Conservation (phyloP, 2,329 filamentous ascomycete genomes). For the Alternaria panax region DNA sequence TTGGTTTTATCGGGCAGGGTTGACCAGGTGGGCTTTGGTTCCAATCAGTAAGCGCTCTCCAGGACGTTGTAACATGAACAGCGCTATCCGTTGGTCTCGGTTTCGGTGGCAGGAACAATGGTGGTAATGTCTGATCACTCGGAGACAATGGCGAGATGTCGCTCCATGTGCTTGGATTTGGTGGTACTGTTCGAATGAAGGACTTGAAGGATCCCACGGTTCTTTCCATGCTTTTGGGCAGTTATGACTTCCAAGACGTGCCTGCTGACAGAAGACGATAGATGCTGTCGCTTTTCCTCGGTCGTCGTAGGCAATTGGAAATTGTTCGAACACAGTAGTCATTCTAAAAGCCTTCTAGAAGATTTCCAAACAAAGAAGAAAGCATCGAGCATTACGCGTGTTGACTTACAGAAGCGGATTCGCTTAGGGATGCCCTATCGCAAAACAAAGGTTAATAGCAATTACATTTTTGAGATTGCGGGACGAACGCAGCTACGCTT, state of each 20-base stretch:
- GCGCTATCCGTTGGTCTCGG: constrained; percentile 4
- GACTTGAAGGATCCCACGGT: constrained; percentile 45
- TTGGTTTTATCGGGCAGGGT: constrained; percentile 7
- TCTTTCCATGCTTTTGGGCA: constrained; percentile 44
- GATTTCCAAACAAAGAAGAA: constrained; percentile 40
- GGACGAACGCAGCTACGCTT: constrained; percentile 2
- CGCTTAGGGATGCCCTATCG: constrained; percentile 14
- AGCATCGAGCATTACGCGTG: constrained; percentile 29
- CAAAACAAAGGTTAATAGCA: constrained; percentile 37
- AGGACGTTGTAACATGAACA: constrained; percentile 26
- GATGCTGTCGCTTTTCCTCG: constrained; percentile 29
- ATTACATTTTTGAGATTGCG: constrained; percentile 5
- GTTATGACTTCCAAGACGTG: constrained; percentile 31
- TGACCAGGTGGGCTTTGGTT: constrained; percentile 4
- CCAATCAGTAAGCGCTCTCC: constrained; percentile 42
- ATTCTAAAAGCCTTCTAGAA: constrained; percentile 35
- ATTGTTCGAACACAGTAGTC: constrained; percentile 11
- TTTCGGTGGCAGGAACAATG: constrained; percentile 2
- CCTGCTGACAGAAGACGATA: constrained; percentile 35
- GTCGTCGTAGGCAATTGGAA: constrained; percentile 25
- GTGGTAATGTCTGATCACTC: constrained; percentile 1
- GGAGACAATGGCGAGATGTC: constrained; percentile 31
- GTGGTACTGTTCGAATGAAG: constrained; percentile 34
- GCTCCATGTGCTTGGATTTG: constrained; percentile 19
- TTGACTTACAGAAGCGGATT: constrained; percentile 20